phyloP scores from a whole-genome alignment of 305 asterid species.

The Lippia alba region DNA sequence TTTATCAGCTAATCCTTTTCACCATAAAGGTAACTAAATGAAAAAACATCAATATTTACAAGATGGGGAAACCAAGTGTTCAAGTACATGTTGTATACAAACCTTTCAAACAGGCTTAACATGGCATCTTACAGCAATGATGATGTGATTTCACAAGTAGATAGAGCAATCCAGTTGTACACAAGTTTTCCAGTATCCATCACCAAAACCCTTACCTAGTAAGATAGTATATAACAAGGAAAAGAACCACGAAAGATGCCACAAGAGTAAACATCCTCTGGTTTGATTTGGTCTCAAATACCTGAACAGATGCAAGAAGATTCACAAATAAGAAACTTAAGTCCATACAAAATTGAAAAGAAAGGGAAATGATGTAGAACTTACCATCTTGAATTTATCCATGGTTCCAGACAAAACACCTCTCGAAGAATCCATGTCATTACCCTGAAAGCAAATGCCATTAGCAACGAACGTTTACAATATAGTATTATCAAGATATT shows the following conservation, averaged over 20 bases:
- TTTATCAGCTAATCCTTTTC: neutral
- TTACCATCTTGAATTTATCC: slow-evolving; percentile 80
- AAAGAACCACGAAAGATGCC: slow-evolving; percentile 64
- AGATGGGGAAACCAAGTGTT: slow-evolving; percentile 11
- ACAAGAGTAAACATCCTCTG: slow-evolving; percentile 67
- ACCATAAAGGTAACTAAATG: neutral
- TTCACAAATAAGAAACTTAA: neutral
- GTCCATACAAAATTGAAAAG: neutral
- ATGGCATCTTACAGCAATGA: slow-evolving; percentile 9
- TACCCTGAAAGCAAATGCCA: slow-evolving; percentile 48
- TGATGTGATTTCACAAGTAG: slow-evolving; percentile 8
- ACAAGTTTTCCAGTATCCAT: slow-evolving; percentile 20
- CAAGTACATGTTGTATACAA: neutral
- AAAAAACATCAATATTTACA: slow-evolving; percentile 16
- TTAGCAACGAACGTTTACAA: neutral
- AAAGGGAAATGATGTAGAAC: neutral
- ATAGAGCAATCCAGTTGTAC: slow-evolving; percentile 24
- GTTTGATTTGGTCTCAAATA: slow-evolving; percentile 76
- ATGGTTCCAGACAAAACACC: slow-evolving; percentile 76
- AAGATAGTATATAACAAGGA: slow-evolving; percentile 64
- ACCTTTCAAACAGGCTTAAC: slow-evolving; percentile 9
- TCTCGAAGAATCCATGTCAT: slow-evolving; percentile 78
- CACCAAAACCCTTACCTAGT: slow-evolving; percentile 49
- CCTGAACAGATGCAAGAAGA: slow-evolving; percentile 40
- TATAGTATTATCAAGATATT: neutral